A percentile compares a stretch with the other conserved stretches of the same genome.
phyloP scores from a whole-genome alignment of 2,329 filamentous ascomycete genomes.

The Cadophora sp. region DNA sequence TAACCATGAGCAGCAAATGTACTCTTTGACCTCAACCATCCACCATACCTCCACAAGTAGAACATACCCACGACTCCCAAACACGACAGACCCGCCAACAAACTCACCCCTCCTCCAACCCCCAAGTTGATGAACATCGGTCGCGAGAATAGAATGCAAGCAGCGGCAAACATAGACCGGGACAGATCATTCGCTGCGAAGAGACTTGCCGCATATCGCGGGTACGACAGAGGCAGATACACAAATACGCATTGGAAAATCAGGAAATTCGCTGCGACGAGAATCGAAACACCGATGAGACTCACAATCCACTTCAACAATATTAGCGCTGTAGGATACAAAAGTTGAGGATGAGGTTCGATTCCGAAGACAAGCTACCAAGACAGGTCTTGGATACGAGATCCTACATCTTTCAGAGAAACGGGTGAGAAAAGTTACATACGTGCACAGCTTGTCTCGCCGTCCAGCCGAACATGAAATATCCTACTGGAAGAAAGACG shows the following conservation, averaged over 20 bases:
- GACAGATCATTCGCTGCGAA: constrained; percentile 68
- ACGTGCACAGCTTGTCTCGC: constrained; percentile 53
- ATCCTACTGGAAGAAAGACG: constrained; percentile 58
- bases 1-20: constrained; percentile 20
- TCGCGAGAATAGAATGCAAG: constrained; percentile 63
- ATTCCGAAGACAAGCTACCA: too few species aligned
- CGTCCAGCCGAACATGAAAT: constrained; percentile 65
- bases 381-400: too few species aligned
- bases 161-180: constrained; percentile 63
- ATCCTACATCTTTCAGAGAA: too few species aligned
- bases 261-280: constrained; percentile 55
- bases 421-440: too few species aligned
- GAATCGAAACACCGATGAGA: constrained; percentile 60
- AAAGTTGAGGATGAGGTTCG: too few species aligned
- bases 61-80: constrained; percentile 29
- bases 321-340: too few species aligned
- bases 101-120: constrained; percentile 60
- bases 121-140: constrained; percentile 66
- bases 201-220: constrained; percentile 61
- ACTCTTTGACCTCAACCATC: constrained; percentile 20
- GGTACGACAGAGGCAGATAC: constrained; percentile 59
- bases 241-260: constrained; percentile 63
- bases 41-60: constrained; percentile 26
- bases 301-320: constrained; percentile 65
- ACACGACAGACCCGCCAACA: constrained; percentile 51